phyloP scores from a whole-genome alignment of 2,329 filamentous ascomycete genomes.

The Blumeria graminis region DNA sequence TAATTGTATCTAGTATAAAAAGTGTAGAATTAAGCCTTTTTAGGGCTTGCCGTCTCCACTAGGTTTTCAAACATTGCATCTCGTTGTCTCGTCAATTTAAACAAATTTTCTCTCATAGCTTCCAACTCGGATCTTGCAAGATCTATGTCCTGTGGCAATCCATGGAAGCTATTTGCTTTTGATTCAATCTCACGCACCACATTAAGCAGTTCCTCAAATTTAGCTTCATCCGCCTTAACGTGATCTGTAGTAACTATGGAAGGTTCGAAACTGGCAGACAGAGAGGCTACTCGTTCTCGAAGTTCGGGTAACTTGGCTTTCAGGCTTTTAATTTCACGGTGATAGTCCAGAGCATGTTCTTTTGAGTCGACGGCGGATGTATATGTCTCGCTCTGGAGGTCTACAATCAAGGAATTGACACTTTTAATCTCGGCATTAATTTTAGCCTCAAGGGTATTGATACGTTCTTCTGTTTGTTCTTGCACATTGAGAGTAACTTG shows the following conservation, averaged over 20 bases:
- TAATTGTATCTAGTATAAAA: neutral
- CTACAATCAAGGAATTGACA: conserved; percentile 18
- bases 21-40: conserved; percentile 15
- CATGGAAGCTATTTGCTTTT: conserved; percentile 41
- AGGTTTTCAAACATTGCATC: conserved; percentile 55
- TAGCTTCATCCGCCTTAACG: conserved; percentile 31
- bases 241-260: conserved; percentile 27
- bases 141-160: conserved; percentile 45
- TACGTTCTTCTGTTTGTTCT: conserved; percentile 29
- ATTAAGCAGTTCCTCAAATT: conserved; percentile 30
- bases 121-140: conserved; percentile 49
- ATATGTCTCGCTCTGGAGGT: conserved; percentile 23
- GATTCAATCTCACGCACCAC: conserved; percentile 34
- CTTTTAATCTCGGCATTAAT: conserved; percentile 25
- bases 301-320: conserved; percentile 44
- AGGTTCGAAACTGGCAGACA: conserved; percentile 9
- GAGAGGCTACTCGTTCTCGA: conserved; percentile 24
- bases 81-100: conserved; percentile 32
- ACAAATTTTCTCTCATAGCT: conserved; percentile 37
- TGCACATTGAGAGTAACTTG: conserved; percentile 27
- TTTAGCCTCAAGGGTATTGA: conserved; percentile 30
- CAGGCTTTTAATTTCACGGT: conserved; percentile 44
- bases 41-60: conserved; percentile 35
- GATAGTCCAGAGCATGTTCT: conserved; percentile 49
- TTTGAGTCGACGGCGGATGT: conserved; percentile 32